Base-by-base conservation (phyloP, 140 eudicot species). In the Ambrosia hybrid region DNA sequence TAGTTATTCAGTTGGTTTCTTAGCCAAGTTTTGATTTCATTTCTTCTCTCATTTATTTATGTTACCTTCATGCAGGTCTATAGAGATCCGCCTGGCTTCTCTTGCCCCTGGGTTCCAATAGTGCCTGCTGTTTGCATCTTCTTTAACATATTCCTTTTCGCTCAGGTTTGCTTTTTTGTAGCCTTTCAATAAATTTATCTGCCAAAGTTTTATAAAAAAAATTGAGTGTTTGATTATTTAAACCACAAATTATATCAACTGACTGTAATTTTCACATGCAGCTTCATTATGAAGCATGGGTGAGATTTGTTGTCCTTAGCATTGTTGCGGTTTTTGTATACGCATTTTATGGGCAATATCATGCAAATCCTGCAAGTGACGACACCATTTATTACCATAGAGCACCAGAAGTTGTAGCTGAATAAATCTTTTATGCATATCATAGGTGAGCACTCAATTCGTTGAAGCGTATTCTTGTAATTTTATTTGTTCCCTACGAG, bases 251-350 rank as follows among this genome's bases (percentile, higher is more conserved):
- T 14, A 39, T 15, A 63, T 26, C 3, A 43, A 65, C 46, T 65
- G 64, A 79, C 38, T 67, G 39, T 41, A 41, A 56, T 13, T 61
- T 60, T 60, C 21, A 77, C 81, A 57, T 88, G 92, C 97, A 94
- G 99, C 84, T 94, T 67, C 96, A 94, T 76, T 85, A 85, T 71
- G 99, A 90, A 84, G 96, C 90, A 73, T 94, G 96, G 97, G 86
- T 88, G 81, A 86, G 99, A 83, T 94, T 94, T 77, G 77, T 88
- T 0, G 77, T 86, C 75, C 82, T 94, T 76, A 86, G 96, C 88
- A 72, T 86, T 59, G 76, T 93, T 34, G 66, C 89, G 3, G 73
- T 88, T 39, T 73, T 73, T 59, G 74, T 93, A 66, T 93, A 93
- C 76, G 97, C 98, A 58, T 73, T 87, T 76, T 93, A 90, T 70